These are phyloP conservation scores for Globisporangium okanoganense DNA, from an alignment of 352 stramenopile species.

Conservation along the genomic window DNA sequence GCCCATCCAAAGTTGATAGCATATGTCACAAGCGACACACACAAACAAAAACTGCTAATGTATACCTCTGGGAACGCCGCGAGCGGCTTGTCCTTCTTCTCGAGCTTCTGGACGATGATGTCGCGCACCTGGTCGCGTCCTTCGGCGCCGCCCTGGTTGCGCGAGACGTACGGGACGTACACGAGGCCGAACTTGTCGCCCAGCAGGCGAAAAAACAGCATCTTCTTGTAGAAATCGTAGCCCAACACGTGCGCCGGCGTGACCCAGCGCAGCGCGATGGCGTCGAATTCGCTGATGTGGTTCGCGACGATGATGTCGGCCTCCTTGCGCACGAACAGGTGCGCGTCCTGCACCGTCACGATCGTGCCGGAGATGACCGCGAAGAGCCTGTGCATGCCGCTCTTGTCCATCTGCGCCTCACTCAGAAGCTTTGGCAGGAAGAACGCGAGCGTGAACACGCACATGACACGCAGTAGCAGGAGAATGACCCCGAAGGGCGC, in stretches of 20 bases:
- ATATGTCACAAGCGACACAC: background rate
- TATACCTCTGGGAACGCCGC: conserved; percentile 56
- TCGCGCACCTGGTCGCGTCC: conserved; percentile 51
- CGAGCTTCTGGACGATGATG: conserved; percentile 60
- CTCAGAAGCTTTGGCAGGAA: conserved; percentile 38
- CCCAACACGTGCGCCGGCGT: conserved; percentile 53
- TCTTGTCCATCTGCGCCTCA: conserved; percentile 42
- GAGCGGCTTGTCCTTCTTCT: conserved; percentile 43
- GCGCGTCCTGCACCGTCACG: conserved; percentile 31
- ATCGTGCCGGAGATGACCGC: conserved; percentile 44
- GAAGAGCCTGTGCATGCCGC: conserved; percentile 36
- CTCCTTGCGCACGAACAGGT: conserved; percentile 26
- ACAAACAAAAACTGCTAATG: no score
- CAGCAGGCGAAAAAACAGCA: conserved; percentile 64
- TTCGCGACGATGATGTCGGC: conserved; percentile 60
- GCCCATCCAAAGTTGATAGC: conserved; percentile 5
- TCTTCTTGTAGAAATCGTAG: conserved; percentile 85
- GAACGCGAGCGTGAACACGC: conserved; percentile 40
- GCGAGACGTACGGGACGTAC: conserved; percentile 66
- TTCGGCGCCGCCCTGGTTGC: conserved; percentile 42
- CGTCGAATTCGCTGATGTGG: conserved; percentile 78
- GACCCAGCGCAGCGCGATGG: conserved; percentile 39
- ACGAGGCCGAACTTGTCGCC: conserved; percentile 59
- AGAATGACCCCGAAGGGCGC: conserved; percentile 48
- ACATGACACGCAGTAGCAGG: conserved; percentile 31